Evolutionary conservation across 2,329 filamentous ascomycete species (phyloP), one percentile per base, ranked within the genome.

Genomic region (Magnaporthiopsis incrustans): DNA sequence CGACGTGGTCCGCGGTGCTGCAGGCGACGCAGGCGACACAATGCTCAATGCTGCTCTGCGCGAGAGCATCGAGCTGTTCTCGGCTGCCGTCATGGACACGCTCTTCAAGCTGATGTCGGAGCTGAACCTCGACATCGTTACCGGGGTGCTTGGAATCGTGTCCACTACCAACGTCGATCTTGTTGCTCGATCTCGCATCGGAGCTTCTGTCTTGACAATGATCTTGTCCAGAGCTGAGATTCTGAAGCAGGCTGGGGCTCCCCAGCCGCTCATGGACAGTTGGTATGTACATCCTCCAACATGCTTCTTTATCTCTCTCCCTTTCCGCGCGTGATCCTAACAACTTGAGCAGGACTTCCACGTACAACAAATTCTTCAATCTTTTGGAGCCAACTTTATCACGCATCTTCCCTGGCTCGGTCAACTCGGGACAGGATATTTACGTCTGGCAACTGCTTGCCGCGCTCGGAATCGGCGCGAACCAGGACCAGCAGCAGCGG

Each of bases 391-490:
- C 91, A 1, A 88, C 89, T 8, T 83, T 98, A 60, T 89, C 89
- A 15, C 85, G 89, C 70, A 88, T 97, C 67, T 99, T 99, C 85
- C 93, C 94, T 0, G 91, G 90, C 26, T 89, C 89, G n/a, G 91
- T 96, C 71, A 92, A 91, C 68, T 88, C 91, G 10, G 90, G 91
- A 61, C 92, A 97, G 69, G 95, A 99, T 72, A 89, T 97, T 72
- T 96, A 98, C 72, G 92, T 98, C 56, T 99, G 95, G 95, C 94
- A 98, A 77, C 96, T 98, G 75, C 83, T 99, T 68, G 95, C 95
- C 11, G 92, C 94, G 15, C 92, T 97, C 77, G 95, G 95, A 67
- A 95, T 97, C 68, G 93, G 91, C 62, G 94, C 95, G 44, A 93
- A 87, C 72, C 92, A 93, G 18, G 92, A 97, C 69, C 95, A 99